Conservation (phyloP, 2,329 filamentous ascomycete species). For the Truncatella angustata region DNA sequence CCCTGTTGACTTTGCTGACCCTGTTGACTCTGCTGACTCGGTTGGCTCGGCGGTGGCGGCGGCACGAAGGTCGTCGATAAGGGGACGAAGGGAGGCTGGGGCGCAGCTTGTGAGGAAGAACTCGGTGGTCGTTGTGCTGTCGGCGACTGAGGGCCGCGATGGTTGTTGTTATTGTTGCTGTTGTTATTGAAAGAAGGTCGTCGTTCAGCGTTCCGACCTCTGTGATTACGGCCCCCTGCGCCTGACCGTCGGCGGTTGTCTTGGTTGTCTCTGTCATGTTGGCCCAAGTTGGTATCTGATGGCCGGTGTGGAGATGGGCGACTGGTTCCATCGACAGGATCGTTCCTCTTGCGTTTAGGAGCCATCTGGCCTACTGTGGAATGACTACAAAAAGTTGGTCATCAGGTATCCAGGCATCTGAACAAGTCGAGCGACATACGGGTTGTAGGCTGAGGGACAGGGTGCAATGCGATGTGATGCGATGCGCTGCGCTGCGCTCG, state of each 20-base stretch:
- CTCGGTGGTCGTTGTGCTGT: constrained; percentile 33
- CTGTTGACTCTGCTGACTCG: background rate
- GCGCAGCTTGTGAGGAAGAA: constrained; percentile 34
- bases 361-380: constrained; percentile 41
- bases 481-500: background rate
- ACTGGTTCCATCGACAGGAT: constrained; percentile 45
- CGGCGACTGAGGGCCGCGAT: constrained; percentile 29
- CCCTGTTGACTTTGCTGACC: constrained; percentile 27
- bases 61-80: constrained; percentile 22
- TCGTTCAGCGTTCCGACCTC: constrained; percentile 44
- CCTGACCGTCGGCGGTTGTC: constrained; percentile 42
- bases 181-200: constrained; percentile 43
- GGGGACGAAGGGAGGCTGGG: constrained; percentile 21
- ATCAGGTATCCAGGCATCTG: constrained; percentile 17
- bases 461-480: background rate
- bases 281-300: constrained; percentile 51
- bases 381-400: constrained; percentile 18
- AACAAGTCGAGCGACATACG: constrained; percentile 1
- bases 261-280: constrained; percentile 53
- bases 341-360: constrained; percentile 59
- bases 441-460: background rate
- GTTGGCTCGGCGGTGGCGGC: constrained; percentile 17
- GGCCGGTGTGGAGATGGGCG: constrained; percentile 64
- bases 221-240: constrained; percentile 44
- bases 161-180: constrained; percentile 22